These are phyloP conservation scores for Clonostachys solani DNA, from an alignment of 2,329 filamentous ascomycete species.

Conservation along the genomic window DNA sequence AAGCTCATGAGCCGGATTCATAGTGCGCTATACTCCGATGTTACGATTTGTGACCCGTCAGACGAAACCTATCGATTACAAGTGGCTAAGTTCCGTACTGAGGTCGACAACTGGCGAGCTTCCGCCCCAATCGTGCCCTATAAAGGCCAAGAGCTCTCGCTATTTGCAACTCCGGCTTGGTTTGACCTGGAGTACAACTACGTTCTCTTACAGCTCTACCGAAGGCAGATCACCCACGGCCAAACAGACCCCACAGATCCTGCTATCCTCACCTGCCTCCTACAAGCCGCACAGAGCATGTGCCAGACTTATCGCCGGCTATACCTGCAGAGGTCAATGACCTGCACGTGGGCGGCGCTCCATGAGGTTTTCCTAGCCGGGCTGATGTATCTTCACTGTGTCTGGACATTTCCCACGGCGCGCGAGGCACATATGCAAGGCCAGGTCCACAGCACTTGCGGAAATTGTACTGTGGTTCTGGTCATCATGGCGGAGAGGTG, in stretches of 20 bases:
- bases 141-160: slow-evolving; percentile 12
- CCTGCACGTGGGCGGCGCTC: neutral
- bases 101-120: neutral
- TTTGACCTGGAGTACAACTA: neutral
- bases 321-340: neutral
- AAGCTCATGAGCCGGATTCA: neutral
- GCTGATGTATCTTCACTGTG: slow-evolving; percentile 14
- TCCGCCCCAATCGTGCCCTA: neutral
- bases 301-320: slow-evolving; percentile 10
- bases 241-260: slow-evolving; percentile 5
- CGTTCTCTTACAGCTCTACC: neutral
- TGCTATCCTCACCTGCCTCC: slow-evolving; percentile 12
- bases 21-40: neutral
- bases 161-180: slow-evolving; percentile 10
- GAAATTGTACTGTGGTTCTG: slow-evolving; percentile 21
- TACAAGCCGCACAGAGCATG: slow-evolving; percentile 6
- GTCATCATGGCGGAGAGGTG: slow-evolving; percentile 27
- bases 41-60: neutral
- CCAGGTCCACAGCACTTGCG: slow-evolving; percentile 5
- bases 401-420: slow-evolving; percentile 19
- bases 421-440: slow-evolving; percentile 2
- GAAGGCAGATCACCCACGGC: slow-evolving; percentile 8
- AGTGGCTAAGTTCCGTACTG: neutral
- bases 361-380: neutral
- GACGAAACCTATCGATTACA: neutral